phyloP scores from a whole-genome alignment of 257 asterid species.

The Leptodermis oblonga region DNA sequence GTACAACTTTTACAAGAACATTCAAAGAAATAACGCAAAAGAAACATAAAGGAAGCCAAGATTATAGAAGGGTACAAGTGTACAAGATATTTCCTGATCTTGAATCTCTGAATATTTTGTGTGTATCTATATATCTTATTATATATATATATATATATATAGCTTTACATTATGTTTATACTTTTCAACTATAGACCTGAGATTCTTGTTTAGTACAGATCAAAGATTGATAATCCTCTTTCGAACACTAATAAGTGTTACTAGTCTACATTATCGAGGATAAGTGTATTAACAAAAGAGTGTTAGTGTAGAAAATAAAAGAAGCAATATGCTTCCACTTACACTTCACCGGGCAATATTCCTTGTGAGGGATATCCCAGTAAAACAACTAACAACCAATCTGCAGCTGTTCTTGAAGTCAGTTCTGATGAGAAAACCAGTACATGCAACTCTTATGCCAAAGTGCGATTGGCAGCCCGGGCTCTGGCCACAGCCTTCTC shows the following conservation, averaged over 20 bases:
- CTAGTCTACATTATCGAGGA: neutral
- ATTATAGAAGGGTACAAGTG: neutral
- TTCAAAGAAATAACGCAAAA: neutral
- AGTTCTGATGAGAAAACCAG: neutral
- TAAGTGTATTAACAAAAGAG: neutral
- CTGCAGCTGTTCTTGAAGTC: neutral
- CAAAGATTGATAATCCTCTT: neutral
- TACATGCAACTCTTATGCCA: conserved; percentile 25
- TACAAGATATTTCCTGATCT: neutral
- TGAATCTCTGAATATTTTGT: neutral
- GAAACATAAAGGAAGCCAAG: neutral
- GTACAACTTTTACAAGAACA: no score
- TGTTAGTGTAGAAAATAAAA: neutral
- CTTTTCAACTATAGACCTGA: neutral
- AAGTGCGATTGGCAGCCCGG: conserved; percentile 30
- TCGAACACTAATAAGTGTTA: neutral
- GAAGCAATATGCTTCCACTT: neutral
- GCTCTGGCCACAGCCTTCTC: conserved; percentile 64
- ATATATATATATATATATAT: no score
- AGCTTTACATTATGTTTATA: no score
- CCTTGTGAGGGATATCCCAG: neutral
- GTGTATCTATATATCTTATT: neutral
- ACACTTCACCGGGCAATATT: neutral
- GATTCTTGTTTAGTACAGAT: neutral
- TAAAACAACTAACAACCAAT: neutral